These are phyloP conservation scores for Gremmenia infestans DNA, from an alignment of 2,329 filamentous ascomycete species.

Conservation along the genomic window DNA sequence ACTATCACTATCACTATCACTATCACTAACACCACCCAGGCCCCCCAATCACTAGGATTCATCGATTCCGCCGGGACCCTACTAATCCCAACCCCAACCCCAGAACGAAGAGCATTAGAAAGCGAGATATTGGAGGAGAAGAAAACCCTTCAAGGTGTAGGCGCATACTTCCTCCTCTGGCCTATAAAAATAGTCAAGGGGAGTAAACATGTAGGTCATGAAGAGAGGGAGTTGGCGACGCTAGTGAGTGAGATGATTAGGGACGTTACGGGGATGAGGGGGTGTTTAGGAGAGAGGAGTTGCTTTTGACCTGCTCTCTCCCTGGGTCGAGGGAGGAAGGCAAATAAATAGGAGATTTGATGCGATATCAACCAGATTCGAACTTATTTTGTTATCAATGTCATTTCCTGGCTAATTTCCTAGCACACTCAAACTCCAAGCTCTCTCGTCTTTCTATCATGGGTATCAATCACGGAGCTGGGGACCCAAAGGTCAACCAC, in stretches of 20 bases:
- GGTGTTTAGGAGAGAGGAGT: conserved; percentile 28
- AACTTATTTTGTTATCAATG: not conserved
- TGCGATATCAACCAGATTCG: too few species aligned
- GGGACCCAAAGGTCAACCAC: not conserved
- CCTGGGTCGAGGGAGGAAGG: not conserved
- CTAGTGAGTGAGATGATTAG: conserved; percentile 35
- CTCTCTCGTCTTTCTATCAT: not conserved
- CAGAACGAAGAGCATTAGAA: conserved; percentile 1
- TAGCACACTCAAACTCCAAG: not conserved
- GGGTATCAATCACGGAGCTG: not conserved
- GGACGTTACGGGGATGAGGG: conserved; percentile 38
- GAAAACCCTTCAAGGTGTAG: conserved; percentile 28
- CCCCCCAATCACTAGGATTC: conserved; percentile 35
- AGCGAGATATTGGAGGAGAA: conserved; percentile 15
- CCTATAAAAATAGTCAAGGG: conserved; percentile 35
- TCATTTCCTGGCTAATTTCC: not conserved
- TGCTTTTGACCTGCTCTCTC: conserved; percentile 8
- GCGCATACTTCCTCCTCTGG: conserved; percentile 37
- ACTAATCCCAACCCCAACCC: not conserved
- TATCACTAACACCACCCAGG: too few species aligned
- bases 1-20: too few species aligned
- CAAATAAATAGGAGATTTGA: too few species aligned
- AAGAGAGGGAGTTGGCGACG: conserved; percentile 29
- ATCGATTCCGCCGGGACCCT: conserved; percentile 20
- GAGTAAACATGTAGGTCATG: conserved; percentile 12